These are phyloP conservation scores for Trichophyton verrucosum DNA, from an alignment of 2,329 filamentous ascomycete genomes.

Conservation along the genomic window DNA sequence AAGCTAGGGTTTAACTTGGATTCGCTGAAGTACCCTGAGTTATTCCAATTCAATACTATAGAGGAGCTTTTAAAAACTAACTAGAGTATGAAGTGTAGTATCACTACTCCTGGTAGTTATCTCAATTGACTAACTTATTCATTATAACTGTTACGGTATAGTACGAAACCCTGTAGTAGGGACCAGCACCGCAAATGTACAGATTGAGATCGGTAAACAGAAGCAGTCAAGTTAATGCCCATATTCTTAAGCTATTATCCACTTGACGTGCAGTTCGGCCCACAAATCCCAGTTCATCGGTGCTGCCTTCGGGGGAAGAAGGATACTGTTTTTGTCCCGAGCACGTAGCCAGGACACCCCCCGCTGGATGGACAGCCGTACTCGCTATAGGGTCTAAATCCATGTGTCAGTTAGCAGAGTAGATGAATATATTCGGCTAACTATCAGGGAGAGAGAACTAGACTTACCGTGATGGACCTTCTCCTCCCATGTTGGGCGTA, in stretches of 20 bases:
- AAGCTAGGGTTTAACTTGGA: too few species aligned
- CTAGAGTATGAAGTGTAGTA: too few species aligned
- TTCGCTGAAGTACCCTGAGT: too few species aligned
- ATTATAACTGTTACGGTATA: too few species aligned
- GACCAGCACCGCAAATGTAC: too few species aligned
- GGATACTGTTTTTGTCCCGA: constrained; percentile 33
- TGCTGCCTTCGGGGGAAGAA: constrained; percentile 14
- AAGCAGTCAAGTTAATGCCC: constrained; percentile 14
- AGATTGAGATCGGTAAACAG: too few species aligned
- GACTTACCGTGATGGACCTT: constrained; percentile 35
- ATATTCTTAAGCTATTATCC: constrained; percentile 32
- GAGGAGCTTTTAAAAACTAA: too few species aligned
- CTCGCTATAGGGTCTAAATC: constrained; percentile 34
- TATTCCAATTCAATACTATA: too few species aligned
- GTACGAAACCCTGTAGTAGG: too few species aligned
- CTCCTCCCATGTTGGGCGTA: constrained; percentile 33
- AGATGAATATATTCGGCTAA: background rate
- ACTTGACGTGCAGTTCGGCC: background rate
- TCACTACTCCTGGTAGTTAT: too few species aligned
- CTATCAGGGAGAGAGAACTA: background rate
- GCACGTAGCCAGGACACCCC: constrained; percentile 38
- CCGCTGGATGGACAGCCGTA: constrained; percentile 35
- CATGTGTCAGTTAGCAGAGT: constrained; percentile 11
- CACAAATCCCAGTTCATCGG: background rate
- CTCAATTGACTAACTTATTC: too few species aligned